Evolutionary conservation across 768 basidiomycete genomes (phyloP).

Genomic region (Mycena albidolilacea): DNA sequence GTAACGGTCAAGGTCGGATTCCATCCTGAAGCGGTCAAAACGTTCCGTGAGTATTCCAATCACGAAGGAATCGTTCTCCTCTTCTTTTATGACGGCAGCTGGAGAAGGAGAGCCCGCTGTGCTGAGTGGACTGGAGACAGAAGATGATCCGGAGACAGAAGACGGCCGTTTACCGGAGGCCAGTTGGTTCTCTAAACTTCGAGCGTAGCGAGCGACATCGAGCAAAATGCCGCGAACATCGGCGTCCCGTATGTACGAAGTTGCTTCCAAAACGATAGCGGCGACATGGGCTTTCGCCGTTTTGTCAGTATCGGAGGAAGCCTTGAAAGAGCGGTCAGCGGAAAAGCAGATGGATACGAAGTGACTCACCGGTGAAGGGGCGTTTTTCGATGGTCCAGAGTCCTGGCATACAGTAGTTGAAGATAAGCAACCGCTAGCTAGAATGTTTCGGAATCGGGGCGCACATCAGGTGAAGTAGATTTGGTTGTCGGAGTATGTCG

Average conservation of each 20-base stretch:
- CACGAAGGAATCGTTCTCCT: conserved; percentile 15
- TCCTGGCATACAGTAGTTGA: conserved; percentile 3
- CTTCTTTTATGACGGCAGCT: conserved; percentile 12
- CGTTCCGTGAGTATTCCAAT: conserved; percentile 36
- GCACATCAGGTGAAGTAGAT: conserved; percentile 12
- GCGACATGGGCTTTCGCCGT: conserved; percentile 33
- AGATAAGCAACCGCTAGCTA: neutral
- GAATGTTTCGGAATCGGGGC: neutral
- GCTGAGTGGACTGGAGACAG: neutral
- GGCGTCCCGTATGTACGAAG: conserved; percentile 28
- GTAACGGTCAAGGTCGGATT: conserved; percentile 40
- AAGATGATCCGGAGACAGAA: conserved; percentile 9
- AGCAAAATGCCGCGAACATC: conserved; percentile 35
- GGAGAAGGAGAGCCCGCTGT: neutral
- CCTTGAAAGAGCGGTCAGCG: neutral
- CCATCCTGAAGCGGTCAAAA: conserved; percentile 36
- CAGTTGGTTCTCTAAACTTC: conserved; percentile 28
- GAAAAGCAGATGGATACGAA: neutral
- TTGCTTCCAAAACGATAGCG: conserved; percentile 32
- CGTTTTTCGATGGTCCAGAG: neutral
- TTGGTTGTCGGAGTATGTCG: conserved; percentile 56
- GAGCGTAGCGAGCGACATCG: conserved; percentile 36
- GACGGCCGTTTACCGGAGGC: conserved; percentile 1
- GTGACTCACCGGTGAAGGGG: conserved; percentile 1
- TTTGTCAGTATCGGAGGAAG: conserved; percentile 1